Base-by-base conservation (phyloP, 176 grass and related monocot genomes). In the Carex scoparia region DNA sequence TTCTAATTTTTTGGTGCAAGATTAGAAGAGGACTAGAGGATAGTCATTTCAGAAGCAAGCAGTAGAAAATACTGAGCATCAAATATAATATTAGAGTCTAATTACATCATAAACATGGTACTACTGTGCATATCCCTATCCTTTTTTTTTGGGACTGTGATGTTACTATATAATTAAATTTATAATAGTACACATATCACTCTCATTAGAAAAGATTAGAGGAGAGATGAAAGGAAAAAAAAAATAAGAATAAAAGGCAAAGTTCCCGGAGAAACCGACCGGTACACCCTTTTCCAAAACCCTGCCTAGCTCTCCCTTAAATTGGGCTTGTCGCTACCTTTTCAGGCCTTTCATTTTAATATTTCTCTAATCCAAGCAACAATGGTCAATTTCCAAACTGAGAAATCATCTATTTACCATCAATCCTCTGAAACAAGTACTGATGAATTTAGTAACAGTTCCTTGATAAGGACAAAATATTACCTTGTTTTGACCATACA, bases 291-390 rank as follows among this genome's bases (percentile, higher is more conserved):
- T 67, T 67, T 67, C 31, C 11, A 13, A 33, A 5, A 30, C n/a
- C 60, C 7, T 27, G 18, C 18, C 18, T 27, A 69, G 15, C 18
- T 46, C 69, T 72, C 69, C 69, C 40, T 48, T 44, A 51, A 49
- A 27, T 53, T 75, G 71, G 71, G 71, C 71, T 75, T 75, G 44
- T 75, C 70, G 18, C n/a, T 5, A 6, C 19, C 70, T 74, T 74
- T 74, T 28, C 10, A 13, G 44, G 10, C 42, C 44, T 28, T 74
- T 1, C 10, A 14, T 53, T 2, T 75, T 75, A 28, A 13, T 75
- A 75, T 53, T 30, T 51, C 4, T 51, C 35, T 33, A 44, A 70
- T 59, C 57, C 15, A n/a, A 16, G 57, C 57, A 18, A 59, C 57
- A 4, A 18, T 0, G 16, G 14, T 68, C 16, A 11, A 51, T 53